Evolutionary conservation across 2,329 filamentous ascomycete genomes (phyloP).

Genomic region (Colletotrichum cordylinicola): DNA sequence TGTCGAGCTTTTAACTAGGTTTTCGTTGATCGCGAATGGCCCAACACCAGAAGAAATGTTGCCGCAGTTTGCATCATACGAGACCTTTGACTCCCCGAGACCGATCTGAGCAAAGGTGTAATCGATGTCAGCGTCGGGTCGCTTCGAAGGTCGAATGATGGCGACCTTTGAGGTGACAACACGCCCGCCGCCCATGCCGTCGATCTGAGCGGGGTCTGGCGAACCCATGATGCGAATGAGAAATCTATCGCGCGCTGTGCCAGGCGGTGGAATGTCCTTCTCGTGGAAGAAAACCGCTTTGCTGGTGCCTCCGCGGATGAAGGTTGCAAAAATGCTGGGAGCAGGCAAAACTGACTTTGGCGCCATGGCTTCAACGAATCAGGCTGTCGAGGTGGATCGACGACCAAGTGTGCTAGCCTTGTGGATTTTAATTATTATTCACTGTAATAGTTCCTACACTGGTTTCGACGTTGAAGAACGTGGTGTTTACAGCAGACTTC

Average conservation of each 20-base stretch:
- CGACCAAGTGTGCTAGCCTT: not conserved
- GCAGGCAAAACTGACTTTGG: not conserved
- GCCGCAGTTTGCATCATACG: conserved; percentile 65
- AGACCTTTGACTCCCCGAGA: conserved; percentile 56
- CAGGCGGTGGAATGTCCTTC: conserved; percentile 51
- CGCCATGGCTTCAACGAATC: not conserved
- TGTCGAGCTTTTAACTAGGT: conserved; percentile 39
- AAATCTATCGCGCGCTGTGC: conserved; percentile 51
- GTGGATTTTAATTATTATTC: not conserved
- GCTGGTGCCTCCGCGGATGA: not conserved
- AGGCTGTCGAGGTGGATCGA: not conserved
- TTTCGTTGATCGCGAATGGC: conserved; percentile 60
- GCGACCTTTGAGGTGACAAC: conserved; percentile 57
- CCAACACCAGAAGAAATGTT: conserved; percentile 65
- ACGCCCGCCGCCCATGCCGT: conserved; percentile 60
- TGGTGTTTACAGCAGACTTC: not conserved
- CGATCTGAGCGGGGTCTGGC: conserved; percentile 62
- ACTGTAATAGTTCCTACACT: not conserved
- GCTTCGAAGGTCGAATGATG: conserved; percentile 51
- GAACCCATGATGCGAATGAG: conserved; percentile 60
- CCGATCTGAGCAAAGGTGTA: conserved; percentile 66
- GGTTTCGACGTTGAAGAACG: not conserved
- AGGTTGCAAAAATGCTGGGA: not conserved
- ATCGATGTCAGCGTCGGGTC: conserved; percentile 55
- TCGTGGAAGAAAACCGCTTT: conserved; percentile 51